phyloP scores from a whole-genome alignment of 768 basidiomycete genomes.

The Leucogyrophana mollusca region DNA sequence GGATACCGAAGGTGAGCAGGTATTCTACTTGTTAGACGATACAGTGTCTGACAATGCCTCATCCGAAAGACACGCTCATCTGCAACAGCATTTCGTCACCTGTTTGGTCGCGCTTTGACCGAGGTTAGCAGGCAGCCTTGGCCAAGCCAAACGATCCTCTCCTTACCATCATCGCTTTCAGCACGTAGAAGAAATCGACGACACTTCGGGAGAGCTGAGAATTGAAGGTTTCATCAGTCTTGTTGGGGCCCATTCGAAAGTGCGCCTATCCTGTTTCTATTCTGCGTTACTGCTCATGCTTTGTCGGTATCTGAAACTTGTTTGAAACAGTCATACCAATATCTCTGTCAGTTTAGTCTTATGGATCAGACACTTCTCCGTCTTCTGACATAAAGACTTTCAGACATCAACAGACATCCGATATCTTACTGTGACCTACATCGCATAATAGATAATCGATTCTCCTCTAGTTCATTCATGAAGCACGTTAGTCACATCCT shows the following conservation, averaged over 20 bases:
- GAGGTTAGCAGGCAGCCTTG: constrained; percentile 47
- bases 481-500: constrained; percentile 52
- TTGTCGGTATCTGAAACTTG: constrained; percentile 5
- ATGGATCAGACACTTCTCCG: constrained; percentile 2
- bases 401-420: constrained; percentile 82
- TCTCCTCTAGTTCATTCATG: constrained; percentile 68
- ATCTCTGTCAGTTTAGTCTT: constrained; percentile 61
- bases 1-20: constrained; percentile 64
- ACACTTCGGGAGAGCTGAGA: constrained; percentile 45
- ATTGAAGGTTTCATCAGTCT: constrained; percentile 86
- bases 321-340: constrained; percentile 71
- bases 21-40: not conserved
- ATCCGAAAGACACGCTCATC: constrained; percentile 57
- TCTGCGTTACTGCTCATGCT: constrained; percentile 8
- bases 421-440: constrained; percentile 67
- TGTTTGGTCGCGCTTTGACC: constrained; percentile 71
- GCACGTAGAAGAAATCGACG: constrained; percentile 68
- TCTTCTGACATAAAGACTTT: constrained; percentile 6
- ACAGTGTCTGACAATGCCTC: not conserved
- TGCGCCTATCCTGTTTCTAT: constrained; percentile 25
- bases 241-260: constrained; percentile 73
- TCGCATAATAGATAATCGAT: constrained; percentile 61
- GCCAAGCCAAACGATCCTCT: not conserved
- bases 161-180: constrained; percentile 25
- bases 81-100: constrained; percentile 64